These are phyloP conservation scores for Psidium friedrichsthalianum DNA, from an alignment of 345 rosid species.

Conservation along the genomic window DNA sequence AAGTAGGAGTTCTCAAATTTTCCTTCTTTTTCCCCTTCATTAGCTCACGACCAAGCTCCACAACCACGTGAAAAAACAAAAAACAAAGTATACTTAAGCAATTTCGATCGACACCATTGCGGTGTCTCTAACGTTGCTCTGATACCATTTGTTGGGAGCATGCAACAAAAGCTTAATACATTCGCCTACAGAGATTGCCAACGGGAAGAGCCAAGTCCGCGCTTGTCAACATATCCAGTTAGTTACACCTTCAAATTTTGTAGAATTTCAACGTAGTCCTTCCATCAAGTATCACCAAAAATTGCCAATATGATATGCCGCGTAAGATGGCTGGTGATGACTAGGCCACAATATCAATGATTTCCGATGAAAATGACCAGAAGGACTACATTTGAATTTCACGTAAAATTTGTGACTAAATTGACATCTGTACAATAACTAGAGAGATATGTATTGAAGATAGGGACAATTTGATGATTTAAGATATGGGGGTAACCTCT, in stretches of 20 bases:
- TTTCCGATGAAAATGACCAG: accelerated
- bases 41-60: neutral
- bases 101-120: neutral
- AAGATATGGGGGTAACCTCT: too few species aligned
- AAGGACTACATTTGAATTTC: neutral
- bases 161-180: neutral
- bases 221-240: neutral
- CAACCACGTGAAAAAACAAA: neutral
- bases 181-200: neutral
- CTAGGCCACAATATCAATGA: neutral
- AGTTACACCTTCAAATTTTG: neutral
- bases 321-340: neutral
- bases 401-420: accelerated
- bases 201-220: accelerated
- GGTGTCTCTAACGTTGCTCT: neutral
- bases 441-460: neutral
- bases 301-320: neutral
- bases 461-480: neutral
- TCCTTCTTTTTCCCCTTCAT: neutral
- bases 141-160: neutral
- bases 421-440: neutral
- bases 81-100: neutral
- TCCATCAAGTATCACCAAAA: accelerated
- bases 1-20: neutral
- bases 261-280: neutral